Conservation (phyloP, 148 eudicot genomes). For the Rhododendron simsii region DNA sequence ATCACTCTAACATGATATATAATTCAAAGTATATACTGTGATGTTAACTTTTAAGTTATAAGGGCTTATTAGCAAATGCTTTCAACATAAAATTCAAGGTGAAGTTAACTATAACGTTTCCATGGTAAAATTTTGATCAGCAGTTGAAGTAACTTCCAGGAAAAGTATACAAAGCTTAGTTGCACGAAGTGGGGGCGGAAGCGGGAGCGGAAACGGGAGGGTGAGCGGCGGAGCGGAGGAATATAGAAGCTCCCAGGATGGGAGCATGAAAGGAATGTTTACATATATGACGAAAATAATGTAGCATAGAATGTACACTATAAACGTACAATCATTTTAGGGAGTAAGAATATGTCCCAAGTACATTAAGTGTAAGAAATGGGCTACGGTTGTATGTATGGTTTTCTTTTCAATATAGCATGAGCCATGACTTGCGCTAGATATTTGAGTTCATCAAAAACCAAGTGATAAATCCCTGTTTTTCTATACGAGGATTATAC, state of each 20-base stretch:
- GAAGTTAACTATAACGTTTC: not conserved
- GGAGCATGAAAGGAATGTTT: not conserved
- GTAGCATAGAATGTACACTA: not conserved
- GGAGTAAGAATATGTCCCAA: not conserved
- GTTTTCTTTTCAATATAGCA: not conserved
- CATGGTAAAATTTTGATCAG: not conserved
- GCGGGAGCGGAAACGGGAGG: not conserved
- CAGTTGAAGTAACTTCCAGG: not conserved
- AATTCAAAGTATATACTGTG: not conserved
- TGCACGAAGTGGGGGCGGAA: not conserved
- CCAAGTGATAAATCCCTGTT: not conserved
- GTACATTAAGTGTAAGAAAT: not conserved
- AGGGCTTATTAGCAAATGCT: not conserved
- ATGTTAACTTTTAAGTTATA: not conserved
- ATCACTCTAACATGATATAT: not conserved
- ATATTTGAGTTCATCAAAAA: not conserved
- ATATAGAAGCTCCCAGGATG: not conserved
- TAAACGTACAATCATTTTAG: not conserved
- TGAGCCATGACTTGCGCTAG: not conserved
- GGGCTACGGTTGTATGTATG: not conserved
- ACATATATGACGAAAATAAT: not conserved
- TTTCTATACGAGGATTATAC: not conserved
- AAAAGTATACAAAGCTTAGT: not conserved
- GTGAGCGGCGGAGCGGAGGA: not conserved
- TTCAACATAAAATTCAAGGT: not conserved